Evolutionary conservation across 2,329 filamentous ascomycete genomes (phyloP).

Genomic region (Arthrobotrys entomopaga): DNA sequence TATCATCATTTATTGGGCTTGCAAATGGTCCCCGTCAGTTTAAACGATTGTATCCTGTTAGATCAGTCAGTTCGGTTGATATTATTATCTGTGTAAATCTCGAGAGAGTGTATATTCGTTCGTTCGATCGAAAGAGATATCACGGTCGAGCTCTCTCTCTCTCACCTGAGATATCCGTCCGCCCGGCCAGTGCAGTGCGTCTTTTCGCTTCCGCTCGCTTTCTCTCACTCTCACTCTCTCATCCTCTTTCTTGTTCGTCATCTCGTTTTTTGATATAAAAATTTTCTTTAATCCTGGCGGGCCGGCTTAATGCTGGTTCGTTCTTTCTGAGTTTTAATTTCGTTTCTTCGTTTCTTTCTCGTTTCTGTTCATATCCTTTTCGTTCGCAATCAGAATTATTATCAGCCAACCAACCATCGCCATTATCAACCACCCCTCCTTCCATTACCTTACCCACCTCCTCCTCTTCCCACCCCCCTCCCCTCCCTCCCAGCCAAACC

Average conservation of each 20-base stretch:
- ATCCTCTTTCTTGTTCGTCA: not conserved
- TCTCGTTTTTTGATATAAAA: conserved; percentile 3
- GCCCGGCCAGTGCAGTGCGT: too few relatives aligned
- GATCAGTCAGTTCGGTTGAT: too few relatives aligned
- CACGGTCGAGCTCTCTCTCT: not conserved
- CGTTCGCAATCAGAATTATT: conserved; percentile 4
- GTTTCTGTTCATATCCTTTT: not conserved
- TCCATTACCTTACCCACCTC: conserved; percentile 25
- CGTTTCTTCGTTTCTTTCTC: conserved; percentile 17
- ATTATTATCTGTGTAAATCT: too few relatives aligned
- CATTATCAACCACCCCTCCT: conserved; percentile 25
- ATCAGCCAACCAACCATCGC: conserved; percentile 36
- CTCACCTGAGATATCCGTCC: too few relatives aligned
- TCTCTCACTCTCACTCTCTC: not conserved
- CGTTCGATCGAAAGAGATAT: not conserved
- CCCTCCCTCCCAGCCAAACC: not conserved
- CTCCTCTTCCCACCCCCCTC: conserved; percentile 1
- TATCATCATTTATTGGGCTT: not conserved
- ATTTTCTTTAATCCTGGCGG: conserved; percentile 10
- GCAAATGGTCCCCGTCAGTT: conserved; percentile 13
- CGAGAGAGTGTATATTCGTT: too few relatives aligned
- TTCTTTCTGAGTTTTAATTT: conserved; percentile 18
- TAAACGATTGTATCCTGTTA: not conserved
- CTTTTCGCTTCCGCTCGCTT: not conserved
- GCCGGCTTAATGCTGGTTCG: not conserved